Evolutionary conservation across 1,139 yeast species (phyloP).

Genomic region (Yamadazyma friedrichii): DNA sequence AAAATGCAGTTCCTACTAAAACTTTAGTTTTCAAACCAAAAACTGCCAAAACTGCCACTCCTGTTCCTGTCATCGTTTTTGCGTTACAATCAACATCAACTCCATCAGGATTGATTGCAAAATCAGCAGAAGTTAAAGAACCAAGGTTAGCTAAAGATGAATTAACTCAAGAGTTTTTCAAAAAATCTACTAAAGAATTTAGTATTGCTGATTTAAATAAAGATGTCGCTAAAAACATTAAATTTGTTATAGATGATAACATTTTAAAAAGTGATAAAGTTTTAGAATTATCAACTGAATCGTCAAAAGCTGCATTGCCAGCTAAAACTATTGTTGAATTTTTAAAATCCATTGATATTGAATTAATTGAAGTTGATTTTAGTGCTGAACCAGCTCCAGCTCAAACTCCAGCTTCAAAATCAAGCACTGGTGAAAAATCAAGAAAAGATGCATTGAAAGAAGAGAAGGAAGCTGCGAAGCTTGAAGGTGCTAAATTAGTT

Average conservation of each 20-base stretch:
- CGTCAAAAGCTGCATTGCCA: slow-evolving; percentile 55
- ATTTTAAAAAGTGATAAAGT: slow-evolving; percentile 43
- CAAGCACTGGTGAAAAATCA: slow-evolving; percentile 20
- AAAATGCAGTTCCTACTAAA: slow-evolving; percentile 53
- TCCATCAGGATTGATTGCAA: slow-evolving; percentile 64
- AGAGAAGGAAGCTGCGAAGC: slow-evolving; percentile 50
- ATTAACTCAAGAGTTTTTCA: slow-evolving; percentile 65
- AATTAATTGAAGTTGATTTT: slow-evolving; percentile 59
- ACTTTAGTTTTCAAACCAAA: slow-evolving; percentile 88
- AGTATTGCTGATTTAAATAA: slow-evolving; percentile 58
- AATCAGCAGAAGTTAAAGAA: slow-evolving; percentile 71
- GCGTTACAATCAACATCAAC: slow-evolving; percentile 73
- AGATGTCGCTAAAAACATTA: slow-evolving; percentile 61
- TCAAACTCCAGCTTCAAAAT: slow-evolving; percentile 29
- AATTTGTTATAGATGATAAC: slow-evolving; percentile 61
- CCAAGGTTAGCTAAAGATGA: slow-evolving; percentile 88
- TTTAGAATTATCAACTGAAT: slow-evolving; percentile 60
- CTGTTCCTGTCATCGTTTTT: slow-evolving; percentile 78
- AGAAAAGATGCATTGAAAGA: slow-evolving; percentile 26
- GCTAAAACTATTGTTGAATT: slow-evolving; percentile 53
- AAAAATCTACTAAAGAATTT: slow-evolving; percentile 62
- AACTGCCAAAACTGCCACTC: slow-evolving; percentile 80
- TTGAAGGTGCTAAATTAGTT: slow-evolving; percentile 88
- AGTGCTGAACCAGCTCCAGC: slow-evolving; percentile 43
- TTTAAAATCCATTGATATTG: slow-evolving; percentile 58